Evolutionary conservation across 2,329 filamentous ascomycete species (phyloP), one percentile per base, ranked within the genome.

Genomic region (Lachnellula hyalina): DNA sequence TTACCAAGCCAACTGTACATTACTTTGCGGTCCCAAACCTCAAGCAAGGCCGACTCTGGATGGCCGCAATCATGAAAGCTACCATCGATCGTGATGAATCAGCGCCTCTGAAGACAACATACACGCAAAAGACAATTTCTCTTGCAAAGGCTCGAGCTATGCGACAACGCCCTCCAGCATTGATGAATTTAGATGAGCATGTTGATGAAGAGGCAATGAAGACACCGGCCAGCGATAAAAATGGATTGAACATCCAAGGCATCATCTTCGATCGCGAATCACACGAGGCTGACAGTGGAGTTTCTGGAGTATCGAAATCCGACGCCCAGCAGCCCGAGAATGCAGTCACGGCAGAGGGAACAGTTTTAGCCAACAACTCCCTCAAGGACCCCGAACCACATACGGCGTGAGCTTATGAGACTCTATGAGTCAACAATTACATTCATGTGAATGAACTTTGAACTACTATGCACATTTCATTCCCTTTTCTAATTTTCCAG

Each of bases 61-160:
- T 99, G 94, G 94, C 91, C 4, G 94, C 94, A 5, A 76, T 99
- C 50, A 96, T 99, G 90, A 99, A 99, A 74, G 94, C 94, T 11
- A 99, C 94, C 1, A 99, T 99, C 65, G 93, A 97, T 68, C 87
- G 93, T 57, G 94, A 99, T 64, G 84, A 87, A 66, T 82, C 82
- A 4, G 82, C 87, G 58, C 83, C 87, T 9, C 86, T 96, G 57
- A 91, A 90, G 19, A 94, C 89, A 3, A 96, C 91, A 3, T 97
- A 97, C 73, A 93, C 96, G 69, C 92, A 96, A 69, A 94, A 96
- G 77, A 99, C 94, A 0, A 96, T 99, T 53, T 94, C 89, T 25
- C 82, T 99, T 6, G 82, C 86, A 53, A 96, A 96, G 73, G 94
- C 94, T 12, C 85, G 87, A 55, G 82, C 87, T 59, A 89, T 95